These are phyloP conservation scores for Comarum palustre DNA, from an alignment of 306 rosid species.

Conservation along the genomic window DNA sequence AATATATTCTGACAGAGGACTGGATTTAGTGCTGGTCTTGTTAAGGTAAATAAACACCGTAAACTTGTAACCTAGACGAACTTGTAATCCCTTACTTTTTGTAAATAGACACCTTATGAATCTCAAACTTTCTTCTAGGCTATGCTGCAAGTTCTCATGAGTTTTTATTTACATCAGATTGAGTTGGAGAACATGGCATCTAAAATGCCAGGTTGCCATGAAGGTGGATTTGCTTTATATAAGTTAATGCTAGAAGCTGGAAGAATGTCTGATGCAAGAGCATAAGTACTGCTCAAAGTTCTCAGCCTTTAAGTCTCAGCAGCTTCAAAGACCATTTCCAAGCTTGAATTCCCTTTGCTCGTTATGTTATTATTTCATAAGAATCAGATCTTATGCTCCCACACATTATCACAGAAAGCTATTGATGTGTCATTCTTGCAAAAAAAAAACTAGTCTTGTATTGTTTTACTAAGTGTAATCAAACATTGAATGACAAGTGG, in stretches of 20 bases:
- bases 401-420: background rate
- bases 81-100: background rate
- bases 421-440: background rate
- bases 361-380: background rate
- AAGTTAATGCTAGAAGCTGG: slow-evolving; percentile 62
- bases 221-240: slow-evolving; percentile 77
- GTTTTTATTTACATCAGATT: slow-evolving; percentile 45
- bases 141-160: slow-evolving; percentile 25
- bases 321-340: slow-evolving; percentile 9
- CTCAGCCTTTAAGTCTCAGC: slow-evolving; percentile 13
- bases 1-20: background rate
- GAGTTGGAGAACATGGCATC: slow-evolving; percentile 70
- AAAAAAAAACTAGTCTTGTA: background rate
- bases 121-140: slow-evolving; percentile 9
- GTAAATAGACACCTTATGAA: background rate
- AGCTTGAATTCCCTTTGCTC: slow-evolving; percentile 12
- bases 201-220: slow-evolving; percentile 93
- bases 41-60: background rate
- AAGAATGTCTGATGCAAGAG: slow-evolving; percentile 39
- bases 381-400: background rate
- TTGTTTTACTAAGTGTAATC: background rate
- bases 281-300: slow-evolving; percentile 19
- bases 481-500: background rate
- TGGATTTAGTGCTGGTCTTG: too few species aligned
- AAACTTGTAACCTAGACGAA: background rate